Base-by-base conservation (phyloP, 345 rosid genomes). In the Dipteronia sinensis region DNA sequence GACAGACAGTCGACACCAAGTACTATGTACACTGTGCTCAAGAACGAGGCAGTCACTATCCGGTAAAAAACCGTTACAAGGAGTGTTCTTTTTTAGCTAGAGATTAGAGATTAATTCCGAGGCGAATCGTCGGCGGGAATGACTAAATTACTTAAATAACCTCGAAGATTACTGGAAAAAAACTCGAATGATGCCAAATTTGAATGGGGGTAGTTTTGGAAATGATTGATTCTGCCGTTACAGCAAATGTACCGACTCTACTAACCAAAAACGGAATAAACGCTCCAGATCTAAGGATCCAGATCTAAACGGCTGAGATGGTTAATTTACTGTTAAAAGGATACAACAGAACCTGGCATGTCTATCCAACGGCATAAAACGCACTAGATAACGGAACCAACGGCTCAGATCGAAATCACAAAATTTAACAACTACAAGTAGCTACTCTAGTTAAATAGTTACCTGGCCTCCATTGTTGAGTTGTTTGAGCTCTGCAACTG, bases 381-480 rank as follows among this genome's bases (percentile, higher is more conserved):
- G 11, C 69, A 55, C 62, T 25, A 25, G 15, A 42, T 3, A 12
- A 13, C 69, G 38, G 61, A 78, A 79, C 16, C 58, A 76, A 88
- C 86, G 93, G 93, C 77, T 78, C 61, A 71, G 87, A 86, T 87
- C 16, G 29, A 78, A 34, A 76, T 42, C 1, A 42, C 19, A 61
- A 63, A 51, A 29, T 20, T n/a, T 69, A n/a, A 15, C 7, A 63
- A 27, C 67, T n/a, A 40, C 13, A 7, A 25, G 71, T 20, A 73
- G 65, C 49, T 44, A 29, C 66, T 68, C 11, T 11, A 3, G 47
- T 42, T 11, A 2, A 42, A n/a, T 51, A 55, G 64, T 75, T 85
- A 89, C 95, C 91, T 89, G 12, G 73, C 84, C 70, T 79, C 94
- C 95, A 93, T 91, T 82, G 91, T 77, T 82, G 94, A 77, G 90